Base-by-base conservation (phyloP, 129 eudicot species). In the Lactuca saligna region DNA sequence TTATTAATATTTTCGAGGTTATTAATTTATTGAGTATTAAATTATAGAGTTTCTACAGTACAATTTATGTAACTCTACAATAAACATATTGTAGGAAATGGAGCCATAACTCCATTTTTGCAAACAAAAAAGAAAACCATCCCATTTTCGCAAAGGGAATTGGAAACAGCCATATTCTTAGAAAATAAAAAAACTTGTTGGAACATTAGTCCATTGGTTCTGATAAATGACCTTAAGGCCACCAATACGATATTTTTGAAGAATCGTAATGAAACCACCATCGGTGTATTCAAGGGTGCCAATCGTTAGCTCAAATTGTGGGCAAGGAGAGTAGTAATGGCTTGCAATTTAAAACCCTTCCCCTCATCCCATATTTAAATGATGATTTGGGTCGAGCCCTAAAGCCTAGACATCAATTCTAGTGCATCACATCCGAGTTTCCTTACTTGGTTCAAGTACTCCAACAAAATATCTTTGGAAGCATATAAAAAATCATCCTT, bases 151-250 rank as follows among this genome's bases (percentile, higher is more conserved):
- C 20, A 20, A 20, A 20, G 20, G 20, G 20, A 20, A 20, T 20
- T 20, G 20, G 20, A 20, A 20, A 20, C 20, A 20, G 1, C 20
- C 20, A 20, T 20, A 20, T 20, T 20, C 20, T 20, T 20, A 20
- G 1, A 20, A 20, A 20, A 20, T 20, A 20, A 20, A 20, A 20
- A 20, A 20, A 20, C 20, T 20, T 1, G 20, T 20, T 20, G 20
- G 83, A 56, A 84, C 81, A 65, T 84, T 63, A 14, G 75, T 71
- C 88, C 88, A 84, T 7, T 79, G 87, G 16, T 83, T 63, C 33
- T 83, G 53, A 63, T 79, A 69, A 41, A 58, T 65, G 8, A 83
- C 63, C 51, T 81, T 82, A 9, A 84, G 89, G 14, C 89, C 89
- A 3, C 89, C 89, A 0, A 81, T 59, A 17, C 70, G 83, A 56